phyloP scores from a whole-genome alignment of 768 basidiomycete species.

The Cystobasidium ongulense region DNA sequence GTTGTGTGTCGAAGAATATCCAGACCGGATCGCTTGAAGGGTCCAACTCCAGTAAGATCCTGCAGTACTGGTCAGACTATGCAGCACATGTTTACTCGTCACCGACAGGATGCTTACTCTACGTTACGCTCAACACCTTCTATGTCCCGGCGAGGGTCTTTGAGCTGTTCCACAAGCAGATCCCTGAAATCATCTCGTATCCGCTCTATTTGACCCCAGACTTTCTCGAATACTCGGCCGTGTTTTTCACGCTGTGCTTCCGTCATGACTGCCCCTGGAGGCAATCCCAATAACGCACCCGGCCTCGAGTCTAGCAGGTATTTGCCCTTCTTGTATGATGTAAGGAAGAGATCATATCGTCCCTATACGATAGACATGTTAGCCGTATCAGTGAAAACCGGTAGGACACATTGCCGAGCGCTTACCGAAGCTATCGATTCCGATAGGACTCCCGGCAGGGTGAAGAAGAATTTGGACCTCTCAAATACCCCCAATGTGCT shows the following conservation, averaged over 20 bases:
- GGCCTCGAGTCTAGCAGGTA: conserved; percentile 82
- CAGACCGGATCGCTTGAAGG: conserved; percentile 82
- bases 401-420: conserved; percentile 29
- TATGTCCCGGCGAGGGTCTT: conserved; percentile 66
- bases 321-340: conserved; percentile 96
- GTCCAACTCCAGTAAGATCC: conserved; percentile 79
- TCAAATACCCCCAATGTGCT: conserved; percentile 93
- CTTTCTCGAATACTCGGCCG: conserved; percentile 85
- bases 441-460: conserved; percentile 79
- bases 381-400: background rate
- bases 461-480: conserved; percentile 95
- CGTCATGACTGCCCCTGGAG: conserved; percentile 51
- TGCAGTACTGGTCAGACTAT: conserved; percentile 44
- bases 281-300: conserved; percentile 59
- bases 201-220: conserved; percentile 89
- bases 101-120: conserved; percentile 56
- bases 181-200: conserved; percentile 85
- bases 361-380: conserved; percentile 52
- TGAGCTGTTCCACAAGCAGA: conserved; percentile 65
- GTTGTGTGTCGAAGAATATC: conserved; percentile 91
- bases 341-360: conserved; percentile 82
- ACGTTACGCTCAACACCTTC: conserved; percentile 97
- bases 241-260: conserved; percentile 67
- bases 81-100: background rate
- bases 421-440: conserved; percentile 81